Evolutionary conservation across 2,329 filamentous ascomycete species (phyloP), one percentile per base, ranked within the genome.

Genomic region (Monilinia aucupariae): DNA sequence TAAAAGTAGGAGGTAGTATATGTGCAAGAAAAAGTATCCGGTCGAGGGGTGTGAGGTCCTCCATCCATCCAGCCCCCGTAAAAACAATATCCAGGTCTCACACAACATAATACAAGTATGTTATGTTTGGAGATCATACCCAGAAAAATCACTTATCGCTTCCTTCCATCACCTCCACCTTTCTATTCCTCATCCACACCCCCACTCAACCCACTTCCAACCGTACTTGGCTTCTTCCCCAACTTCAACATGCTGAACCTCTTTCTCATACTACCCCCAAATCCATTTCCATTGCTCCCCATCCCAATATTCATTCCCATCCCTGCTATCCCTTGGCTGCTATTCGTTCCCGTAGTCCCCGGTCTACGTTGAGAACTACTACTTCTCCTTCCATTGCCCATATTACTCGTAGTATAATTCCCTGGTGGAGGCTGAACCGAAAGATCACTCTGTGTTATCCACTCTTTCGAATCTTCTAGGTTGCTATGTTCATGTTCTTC

Each of bases 391-490:
- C 54, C 51, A 15, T 66, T 48, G 27, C 50, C 66, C 43, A 32
- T 39, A 49, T 41, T 59, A 27, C 53, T 56, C 47, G 48, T 58
- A 34, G 34, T 32, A 34, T 50, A 52, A 27, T 45, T 47, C 2
- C 49, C 37, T 1, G 20, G 37, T 25, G 54, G 54, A 37, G 30
- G 54, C 15, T 58, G 62, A 34, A 54, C 56, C 39, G 53, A 64
- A 54, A 67, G 53, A 61, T 71, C 71, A 76, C 79, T 72, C 78
- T 81, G 64, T 71, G 71, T 71, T 39, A 70, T 59, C 68, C 69
- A 71, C 32, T 69, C 69, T n/a, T 34, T 45, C 6, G 51, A 55
- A 34, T 55, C 52, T 22, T 27, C 53, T 15, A 56, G 48, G 15
- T 17, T 30, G 25, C 34, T 20, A 58, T 62, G 12, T 2, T 66